These are phyloP conservation scores for Bipolaris bicolor DNA, from an alignment of 2,329 filamentous ascomycete species.

Conservation along the genomic window DNA sequence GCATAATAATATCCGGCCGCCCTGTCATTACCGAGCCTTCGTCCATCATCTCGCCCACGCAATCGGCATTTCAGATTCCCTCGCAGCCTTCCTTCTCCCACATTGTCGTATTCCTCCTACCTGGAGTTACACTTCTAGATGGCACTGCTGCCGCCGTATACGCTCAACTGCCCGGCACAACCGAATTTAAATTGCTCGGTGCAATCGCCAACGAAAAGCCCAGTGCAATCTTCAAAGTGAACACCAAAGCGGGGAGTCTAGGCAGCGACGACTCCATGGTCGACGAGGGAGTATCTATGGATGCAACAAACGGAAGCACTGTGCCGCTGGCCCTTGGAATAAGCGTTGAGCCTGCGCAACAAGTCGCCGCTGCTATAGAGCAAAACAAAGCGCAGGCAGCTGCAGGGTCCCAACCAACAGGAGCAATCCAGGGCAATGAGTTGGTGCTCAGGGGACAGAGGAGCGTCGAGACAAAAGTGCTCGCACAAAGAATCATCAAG, in stretches of 20 bases:
- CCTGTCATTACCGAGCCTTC: conserved; percentile 64
- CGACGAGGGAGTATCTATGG: conserved; percentile 43
- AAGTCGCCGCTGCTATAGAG: conserved; percentile 73
- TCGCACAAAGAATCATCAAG: conserved; percentile 92
- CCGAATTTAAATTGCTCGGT: conserved; percentile 82
- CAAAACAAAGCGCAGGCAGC: conserved; percentile 58
- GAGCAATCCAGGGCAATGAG: conserved; percentile 35
- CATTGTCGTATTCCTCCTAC: conserved; percentile 87
- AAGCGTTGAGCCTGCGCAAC: conserved; percentile 75
- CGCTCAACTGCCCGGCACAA: conserved; percentile 68
- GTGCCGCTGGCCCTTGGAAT: conserved; percentile 73
- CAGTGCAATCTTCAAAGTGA: conserved; percentile 86
- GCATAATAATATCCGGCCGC: conserved; percentile 65
- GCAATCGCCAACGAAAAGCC: conserved; percentile 90
- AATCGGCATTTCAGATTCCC: conserved; percentile 73
- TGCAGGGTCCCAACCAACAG: conserved; percentile 30
- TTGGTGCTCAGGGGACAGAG: conserved; percentile 47
- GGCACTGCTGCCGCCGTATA: conserved; percentile 89
- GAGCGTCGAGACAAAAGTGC: conserved; percentile 70
- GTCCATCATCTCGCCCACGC: conserved; percentile 61
- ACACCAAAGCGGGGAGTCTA: conserved; percentile 46
- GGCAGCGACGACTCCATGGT: conserved; percentile 58
- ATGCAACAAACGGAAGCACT: conserved; percentile 15
- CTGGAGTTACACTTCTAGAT: conserved; percentile 73
- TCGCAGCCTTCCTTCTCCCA: conserved; percentile 67